These are phyloP conservation scores for Termitomyces sp. DNA, from an alignment of 768 basidiomycete species.

Conservation along the genomic window DNA sequence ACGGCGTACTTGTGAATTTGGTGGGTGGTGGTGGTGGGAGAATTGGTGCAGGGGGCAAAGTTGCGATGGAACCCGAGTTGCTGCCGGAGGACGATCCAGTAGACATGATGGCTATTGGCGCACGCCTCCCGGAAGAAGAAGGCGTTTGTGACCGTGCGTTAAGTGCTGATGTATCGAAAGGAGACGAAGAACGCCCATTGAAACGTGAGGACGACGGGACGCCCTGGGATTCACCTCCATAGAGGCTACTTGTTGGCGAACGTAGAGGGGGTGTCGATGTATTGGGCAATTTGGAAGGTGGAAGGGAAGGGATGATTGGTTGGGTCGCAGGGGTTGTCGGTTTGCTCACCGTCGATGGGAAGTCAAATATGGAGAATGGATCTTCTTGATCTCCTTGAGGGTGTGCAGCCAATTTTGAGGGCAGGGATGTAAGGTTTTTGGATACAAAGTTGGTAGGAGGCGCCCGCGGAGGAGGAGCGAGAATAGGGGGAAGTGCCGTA, in stretches of 20 bases:
- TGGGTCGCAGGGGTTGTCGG: slow-evolving; percentile 2
- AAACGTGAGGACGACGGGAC: slow-evolving; percentile 1
- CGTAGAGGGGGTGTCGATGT: background rate
- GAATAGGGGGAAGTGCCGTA: slow-evolving; percentile 38
- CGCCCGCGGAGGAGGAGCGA: slow-evolving; percentile 28
- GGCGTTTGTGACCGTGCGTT: slow-evolving; percentile 11
- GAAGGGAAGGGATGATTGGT: slow-evolving; percentile 7
- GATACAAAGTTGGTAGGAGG: slow-evolving; percentile 9
- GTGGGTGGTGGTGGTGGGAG: slow-evolving; percentile 19
- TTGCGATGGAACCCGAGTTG: slow-evolving; percentile 13
- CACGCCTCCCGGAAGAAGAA: slow-evolving; percentile 12
- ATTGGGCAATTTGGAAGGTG: background rate
- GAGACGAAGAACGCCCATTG: slow-evolving; percentile 6
- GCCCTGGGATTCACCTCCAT: slow-evolving; percentile 2
- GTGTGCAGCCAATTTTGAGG: background rate
- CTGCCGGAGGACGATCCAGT: slow-evolving; percentile 15
- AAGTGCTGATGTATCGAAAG: slow-evolving; percentile 8
- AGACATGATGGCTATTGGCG: slow-evolving; percentile 27
- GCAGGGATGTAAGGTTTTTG: background rate
- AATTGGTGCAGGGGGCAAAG: slow-evolving; percentile 18
- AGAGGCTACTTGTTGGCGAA: background rate
- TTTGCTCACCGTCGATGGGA: slow-evolving; percentile 9
- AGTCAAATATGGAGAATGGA: slow-evolving; percentile 24
- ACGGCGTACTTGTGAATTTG: slow-evolving; percentile 21
- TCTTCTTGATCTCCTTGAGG: slow-evolving; percentile 19